A percentile compares a stretch with the other conserved stretches of the same genome.
Conservation (phyloP, 441 rosid species). For the Bruguiera hainesii region DNA sequence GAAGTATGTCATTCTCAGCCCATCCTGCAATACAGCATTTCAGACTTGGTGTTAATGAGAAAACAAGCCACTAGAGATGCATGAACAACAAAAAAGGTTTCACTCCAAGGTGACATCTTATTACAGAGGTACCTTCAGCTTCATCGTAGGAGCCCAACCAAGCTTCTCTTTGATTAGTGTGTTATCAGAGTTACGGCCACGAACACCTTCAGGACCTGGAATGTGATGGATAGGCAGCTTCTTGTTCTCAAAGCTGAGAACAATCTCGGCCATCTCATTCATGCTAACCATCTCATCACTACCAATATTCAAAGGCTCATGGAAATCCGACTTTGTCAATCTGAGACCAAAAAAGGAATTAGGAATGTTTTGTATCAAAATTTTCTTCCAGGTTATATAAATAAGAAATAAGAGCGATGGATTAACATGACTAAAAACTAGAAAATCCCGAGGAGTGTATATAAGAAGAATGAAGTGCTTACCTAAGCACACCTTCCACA, state of each 20-base stretch:
- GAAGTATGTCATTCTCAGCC: constrained; percentile 84
- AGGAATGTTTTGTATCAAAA: background rate
- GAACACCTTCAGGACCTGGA: constrained; percentile 98
- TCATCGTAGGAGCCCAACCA: constrained; percentile 99
- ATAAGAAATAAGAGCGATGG: too few species aligned
- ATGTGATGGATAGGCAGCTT: constrained; percentile 89
- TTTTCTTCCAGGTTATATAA: too few species aligned
- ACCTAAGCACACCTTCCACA: constrained; percentile 97
- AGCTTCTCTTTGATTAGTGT: constrained; percentile 91
- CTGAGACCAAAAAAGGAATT: constrained; percentile 23
- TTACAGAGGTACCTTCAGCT: constrained; percentile 59
- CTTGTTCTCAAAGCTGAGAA: constrained; percentile 79
- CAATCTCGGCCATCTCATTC: constrained; percentile 98
- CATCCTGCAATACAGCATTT: constrained; percentile 52
- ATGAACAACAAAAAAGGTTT: too few species aligned
- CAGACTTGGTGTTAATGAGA: background rate
- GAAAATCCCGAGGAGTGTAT: background rate
- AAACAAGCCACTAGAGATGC: background rate
- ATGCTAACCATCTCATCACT: constrained; percentile 99
- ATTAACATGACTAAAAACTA: background rate
- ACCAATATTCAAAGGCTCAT: constrained; percentile 95
- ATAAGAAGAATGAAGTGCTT: constrained; percentile 6
- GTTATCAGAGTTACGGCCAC: constrained; percentile 98
- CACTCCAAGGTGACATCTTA: background rate
- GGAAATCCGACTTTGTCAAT: constrained; percentile 95